Conservation (phyloP, 345 rosid genomes). For the Angophora floribunda region DNA sequence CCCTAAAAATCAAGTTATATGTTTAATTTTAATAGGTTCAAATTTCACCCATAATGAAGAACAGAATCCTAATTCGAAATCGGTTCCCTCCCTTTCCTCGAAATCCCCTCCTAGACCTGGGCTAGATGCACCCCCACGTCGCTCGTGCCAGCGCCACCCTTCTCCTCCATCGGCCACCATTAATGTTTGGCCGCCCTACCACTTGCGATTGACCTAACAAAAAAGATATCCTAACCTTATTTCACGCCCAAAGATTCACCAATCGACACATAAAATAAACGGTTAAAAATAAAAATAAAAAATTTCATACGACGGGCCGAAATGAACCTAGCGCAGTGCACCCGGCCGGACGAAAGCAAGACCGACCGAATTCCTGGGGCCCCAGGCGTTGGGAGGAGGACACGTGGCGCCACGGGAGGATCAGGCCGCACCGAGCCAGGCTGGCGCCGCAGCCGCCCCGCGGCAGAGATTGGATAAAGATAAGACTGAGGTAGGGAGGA, state of each 20-base stretch:
- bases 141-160: not conserved
- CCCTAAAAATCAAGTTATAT: not conserved
- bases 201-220: not conserved
- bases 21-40: not conserved
- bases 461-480: not conserved
- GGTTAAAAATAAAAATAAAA: too few relatives aligned
- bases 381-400: not conserved
- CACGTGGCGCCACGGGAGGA: not conserved
- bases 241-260: too few relatives aligned
- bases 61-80: not conserved
- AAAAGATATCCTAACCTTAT: not conserved
- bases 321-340: not conserved
- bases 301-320: not conserved
- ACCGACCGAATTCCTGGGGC: not conserved
- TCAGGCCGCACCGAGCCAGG: not conserved
- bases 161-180: not conserved
- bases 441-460: not conserved
- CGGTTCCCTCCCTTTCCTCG: not conserved
- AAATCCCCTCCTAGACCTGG: accelerated
- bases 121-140: accelerated
- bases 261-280: too few relatives aligned
- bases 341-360: not conserved
- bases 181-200: accelerated
- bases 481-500: not conserved
- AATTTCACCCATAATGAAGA: not conserved